Evolutionary conservation across 2,329 filamentous ascomycete genomes (phyloP).

Genomic region (Colletotrichum camelliae): DNA sequence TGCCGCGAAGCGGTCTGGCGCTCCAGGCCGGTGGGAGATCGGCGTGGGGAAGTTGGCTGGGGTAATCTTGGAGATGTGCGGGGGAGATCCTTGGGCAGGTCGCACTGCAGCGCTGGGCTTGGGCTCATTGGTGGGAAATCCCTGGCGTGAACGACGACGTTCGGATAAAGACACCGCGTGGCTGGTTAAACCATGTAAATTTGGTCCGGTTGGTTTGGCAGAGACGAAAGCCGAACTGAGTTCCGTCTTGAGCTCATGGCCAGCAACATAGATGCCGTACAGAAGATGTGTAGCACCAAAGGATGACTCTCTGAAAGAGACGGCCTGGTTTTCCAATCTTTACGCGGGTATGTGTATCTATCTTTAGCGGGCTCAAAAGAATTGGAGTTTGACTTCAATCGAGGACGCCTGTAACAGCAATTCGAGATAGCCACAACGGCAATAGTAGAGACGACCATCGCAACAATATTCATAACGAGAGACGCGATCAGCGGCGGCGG

Average conservation of each 20-base stretch:
- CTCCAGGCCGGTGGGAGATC: neutral
- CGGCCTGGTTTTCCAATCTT: neutral
- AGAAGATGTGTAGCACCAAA: neutral
- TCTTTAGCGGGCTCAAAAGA: neutral
- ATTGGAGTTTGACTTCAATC: neutral
- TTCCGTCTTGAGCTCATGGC: neutral
- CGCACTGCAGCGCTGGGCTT: slow-evolving; percentile 4
- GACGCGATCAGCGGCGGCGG: neutral
- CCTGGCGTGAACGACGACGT: neutral
- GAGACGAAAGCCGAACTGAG: neutral
- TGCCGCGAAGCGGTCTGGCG: slow-evolving; percentile 3
- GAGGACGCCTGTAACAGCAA: neutral
- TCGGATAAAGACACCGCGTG: slow-evolving; percentile 13
- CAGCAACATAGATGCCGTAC: rapidly evolving
- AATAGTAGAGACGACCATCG: neutral
- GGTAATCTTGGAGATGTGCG: neutral
- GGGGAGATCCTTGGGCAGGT: slow-evolving; percentile 6
- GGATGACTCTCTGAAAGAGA: rapidly evolving
- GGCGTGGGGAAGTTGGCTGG: slow-evolving; percentile 6
- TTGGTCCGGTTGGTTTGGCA: neutral
- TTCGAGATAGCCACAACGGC: neutral
- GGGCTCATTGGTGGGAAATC: slow-evolving; percentile 16
- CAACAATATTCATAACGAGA: neutral
- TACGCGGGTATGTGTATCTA: neutral
- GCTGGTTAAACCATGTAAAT: neutral